Base-by-base conservation (phyloP, 2,329 filamentous ascomycete genomes). In the Xylaria sp. region DNA sequence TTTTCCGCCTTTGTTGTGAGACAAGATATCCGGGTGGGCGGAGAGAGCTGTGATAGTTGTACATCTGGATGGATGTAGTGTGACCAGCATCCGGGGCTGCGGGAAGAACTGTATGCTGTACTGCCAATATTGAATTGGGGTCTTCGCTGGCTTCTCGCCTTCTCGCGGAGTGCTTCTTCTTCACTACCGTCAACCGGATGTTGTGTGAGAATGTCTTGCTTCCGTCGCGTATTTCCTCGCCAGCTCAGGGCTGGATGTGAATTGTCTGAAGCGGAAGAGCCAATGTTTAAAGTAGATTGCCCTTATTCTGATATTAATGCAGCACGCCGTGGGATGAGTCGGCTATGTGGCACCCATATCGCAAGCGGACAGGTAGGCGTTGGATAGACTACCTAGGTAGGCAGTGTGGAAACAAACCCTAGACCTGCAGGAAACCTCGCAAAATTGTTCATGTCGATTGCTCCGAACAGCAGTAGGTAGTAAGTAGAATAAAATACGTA, bases 151-250 rank as follows among this genome's bases (percentile, higher is more conserved):
- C 21, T 41, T 41, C 33, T 47, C 33, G 51, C 27, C 2, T 4
- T 19, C 11, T 27, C 17, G 4, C 13, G 19, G 15, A 19, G 25
- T 19, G 23, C 19, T 19, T 29, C 37, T 31, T n/a, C 13, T 41
- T 41, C 8, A 29, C 25, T 31, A 21, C 37, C 29, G 21, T 49
- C 46, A 19, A 17, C 60, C 27, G 23, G 31, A 31, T 54, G 25
- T 47, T 15, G 43, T 41, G 8, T 54, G 43, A 25, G 40, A 35
- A 37, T 63, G 57, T 60, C 57, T 63, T 10, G 29, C 21, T 51
- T 44, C 23, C 44, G 38, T 48, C 15, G 8, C 8, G 17, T 6
- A 17, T 38, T 21, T 38, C 8, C 4, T 13, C 11, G 11, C 31
- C 7, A 33, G 10, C 15, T 17, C n/a, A n/a, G 41, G 11, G 17